Conservation (phyloP, 352 stramenopile genomes). For the Phytophthora pisi region DNA sequence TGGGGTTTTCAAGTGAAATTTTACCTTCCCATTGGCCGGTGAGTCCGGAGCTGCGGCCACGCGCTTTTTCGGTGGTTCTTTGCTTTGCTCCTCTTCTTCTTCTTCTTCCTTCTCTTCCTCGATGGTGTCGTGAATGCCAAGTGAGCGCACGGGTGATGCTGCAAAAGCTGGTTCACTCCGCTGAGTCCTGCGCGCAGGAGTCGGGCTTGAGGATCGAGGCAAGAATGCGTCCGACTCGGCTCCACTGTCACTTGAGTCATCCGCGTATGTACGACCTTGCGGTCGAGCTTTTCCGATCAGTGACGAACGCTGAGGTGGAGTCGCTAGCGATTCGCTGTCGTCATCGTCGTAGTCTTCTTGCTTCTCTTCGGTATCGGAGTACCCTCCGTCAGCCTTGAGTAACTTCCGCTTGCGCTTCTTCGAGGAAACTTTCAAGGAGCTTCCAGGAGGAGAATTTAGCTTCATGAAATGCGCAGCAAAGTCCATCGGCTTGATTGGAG, state of each 20-base stretch:
- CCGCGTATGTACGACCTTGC: conserved; percentile 49
- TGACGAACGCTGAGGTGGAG: conserved; percentile 53
- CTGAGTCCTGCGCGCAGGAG: conserved; percentile 33
- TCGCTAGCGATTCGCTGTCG: conserved; percentile 1
- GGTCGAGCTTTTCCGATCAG: conserved; percentile 53
- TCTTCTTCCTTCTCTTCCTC: conserved; percentile 18
- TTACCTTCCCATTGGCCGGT: conserved; percentile 22
- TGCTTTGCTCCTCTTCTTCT: conserved; percentile 18
- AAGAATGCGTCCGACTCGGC: conserved; percentile 52
- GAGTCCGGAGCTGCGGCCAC: conserved; percentile 1
- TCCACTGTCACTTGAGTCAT: conserved; percentile 56
- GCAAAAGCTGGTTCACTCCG: conserved; percentile 3
- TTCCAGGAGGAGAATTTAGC: conserved; percentile 58
- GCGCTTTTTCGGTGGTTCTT: conserved; percentile 22
- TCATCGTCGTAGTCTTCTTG: conserved; percentile 21
- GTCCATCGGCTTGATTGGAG: conserved; percentile 72
- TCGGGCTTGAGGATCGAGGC: conserved; percentile 29
- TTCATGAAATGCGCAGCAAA: conserved; percentile 62
- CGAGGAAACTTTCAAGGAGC: conserved; percentile 40
- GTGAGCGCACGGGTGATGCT: conserved; percentile 18
- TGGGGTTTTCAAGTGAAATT: background rate
- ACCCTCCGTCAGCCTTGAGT: conserved; percentile 10
- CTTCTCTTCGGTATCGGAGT: conserved; percentile 26
- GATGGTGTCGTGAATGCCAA: background rate
- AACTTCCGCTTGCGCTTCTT: conserved; percentile 54